phyloP scores from a whole-genome alignment of 2,329 filamentous ascomycete species.

The Phialophora tarda region DNA sequence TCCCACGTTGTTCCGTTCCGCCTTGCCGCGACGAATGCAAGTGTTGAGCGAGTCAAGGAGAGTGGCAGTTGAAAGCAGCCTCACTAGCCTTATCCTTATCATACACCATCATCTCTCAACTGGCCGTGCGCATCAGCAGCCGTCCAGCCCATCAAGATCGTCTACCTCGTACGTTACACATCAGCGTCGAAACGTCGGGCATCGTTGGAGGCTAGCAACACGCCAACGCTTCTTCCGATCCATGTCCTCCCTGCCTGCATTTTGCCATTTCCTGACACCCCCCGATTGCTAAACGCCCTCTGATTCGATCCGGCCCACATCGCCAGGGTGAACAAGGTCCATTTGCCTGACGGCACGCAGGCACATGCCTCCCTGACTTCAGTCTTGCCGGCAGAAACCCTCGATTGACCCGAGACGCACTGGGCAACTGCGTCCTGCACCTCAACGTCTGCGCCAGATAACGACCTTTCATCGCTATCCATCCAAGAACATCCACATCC shows the following conservation, averaged over 20 bases:
- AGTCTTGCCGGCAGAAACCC: conserved; percentile 29
- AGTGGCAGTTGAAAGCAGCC: conserved; percentile 17
- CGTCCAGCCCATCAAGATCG: conserved; percentile 22
- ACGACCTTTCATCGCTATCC: conserved; percentile 28
- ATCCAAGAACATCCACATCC: conserved; percentile 31
- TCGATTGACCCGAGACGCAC: conserved; percentile 21
- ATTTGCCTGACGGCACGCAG: conserved; percentile 29
- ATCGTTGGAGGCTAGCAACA: conserved; percentile 35
- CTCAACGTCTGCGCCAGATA: conserved; percentile 31
- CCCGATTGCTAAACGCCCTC: conserved; percentile 32
- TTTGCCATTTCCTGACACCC: conserved; percentile 22
- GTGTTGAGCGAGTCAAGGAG: conserved; percentile 4
- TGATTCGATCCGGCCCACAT: conserved; percentile 31
- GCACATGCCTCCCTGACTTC: conserved; percentile 35
- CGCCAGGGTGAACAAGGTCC: conserved; percentile 21
- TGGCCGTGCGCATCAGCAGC: conserved; percentile 14
- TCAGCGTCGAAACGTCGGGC: conserved; percentile 30
- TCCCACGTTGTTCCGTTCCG: conserved; percentile 38
- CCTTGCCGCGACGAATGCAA: conserved; percentile 20
- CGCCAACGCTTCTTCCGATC: conserved; percentile 32
- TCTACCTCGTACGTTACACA: conserved; percentile 14
- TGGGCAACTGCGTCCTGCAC: conserved; percentile 16
- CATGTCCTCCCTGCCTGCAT: conserved; percentile 32
- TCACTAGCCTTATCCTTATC: conserved; percentile 32
- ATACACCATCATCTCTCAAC: conserved; percentile 24